phyloP scores from a whole-genome alignment of 2,329 filamentous ascomycete species.

The Nigrograna mackinnonii region DNA sequence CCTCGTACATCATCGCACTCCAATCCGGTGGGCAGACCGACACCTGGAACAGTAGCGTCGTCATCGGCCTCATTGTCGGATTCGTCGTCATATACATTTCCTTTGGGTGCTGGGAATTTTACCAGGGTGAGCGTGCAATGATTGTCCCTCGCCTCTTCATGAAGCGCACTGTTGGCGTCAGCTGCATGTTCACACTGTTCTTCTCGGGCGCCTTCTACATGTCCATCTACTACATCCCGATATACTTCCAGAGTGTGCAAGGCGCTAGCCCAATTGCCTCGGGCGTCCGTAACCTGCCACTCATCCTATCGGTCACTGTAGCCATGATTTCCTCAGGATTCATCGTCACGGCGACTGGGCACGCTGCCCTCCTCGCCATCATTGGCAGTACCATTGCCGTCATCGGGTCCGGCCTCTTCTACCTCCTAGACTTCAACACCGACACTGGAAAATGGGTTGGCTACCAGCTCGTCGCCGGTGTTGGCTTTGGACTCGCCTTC shows the following conservation, averaged over 20 bases:
- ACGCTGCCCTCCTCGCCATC: not conserved
- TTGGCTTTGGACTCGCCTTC: not conserved
- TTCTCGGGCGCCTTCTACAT: not conserved
- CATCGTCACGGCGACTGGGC: not conserved
- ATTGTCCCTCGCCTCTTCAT: slow-evolving; percentile 35
- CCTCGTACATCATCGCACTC: slow-evolving; percentile 45
- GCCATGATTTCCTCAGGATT: not conserved
- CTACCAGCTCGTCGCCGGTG: slow-evolving; percentile 12
- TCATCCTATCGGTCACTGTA: too few species aligned
- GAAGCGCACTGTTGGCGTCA: slow-evolving; percentile 32
- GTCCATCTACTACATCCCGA: not conserved
- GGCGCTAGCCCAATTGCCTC: not conserved
- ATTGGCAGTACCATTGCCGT: not conserved
- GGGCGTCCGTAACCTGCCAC: not conserved
- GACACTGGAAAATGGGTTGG: slow-evolving; percentile 19
- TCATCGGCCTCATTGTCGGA: slow-evolving; percentile 44
- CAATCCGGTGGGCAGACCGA: slow-evolving; percentile 47
- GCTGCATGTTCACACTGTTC: slow-evolving; percentile 27
- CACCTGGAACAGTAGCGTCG: slow-evolving; percentile 36
- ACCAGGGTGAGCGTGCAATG: slow-evolving; percentile 23
- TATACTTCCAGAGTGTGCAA: not conserved
- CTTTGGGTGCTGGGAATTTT: slow-evolving; percentile 37
- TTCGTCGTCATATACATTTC: too few species aligned
- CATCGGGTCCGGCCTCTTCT: too few species aligned
- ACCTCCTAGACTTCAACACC: too few species aligned